Conservation (phyloP, 208 protist genomes). For the Tritrichomonas musculus region DNA sequence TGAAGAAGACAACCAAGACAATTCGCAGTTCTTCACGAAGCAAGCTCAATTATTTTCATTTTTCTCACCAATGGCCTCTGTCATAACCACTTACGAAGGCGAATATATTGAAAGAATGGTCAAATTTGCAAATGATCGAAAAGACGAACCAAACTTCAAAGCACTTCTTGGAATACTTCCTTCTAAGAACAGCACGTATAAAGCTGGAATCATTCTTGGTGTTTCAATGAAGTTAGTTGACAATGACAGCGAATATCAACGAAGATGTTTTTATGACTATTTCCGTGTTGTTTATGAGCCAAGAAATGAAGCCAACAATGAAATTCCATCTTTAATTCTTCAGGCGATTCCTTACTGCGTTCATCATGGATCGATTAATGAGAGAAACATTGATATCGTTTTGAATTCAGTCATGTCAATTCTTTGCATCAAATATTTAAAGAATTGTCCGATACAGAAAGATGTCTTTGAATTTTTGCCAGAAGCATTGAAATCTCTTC, state of each 20-base stretch:
- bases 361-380: neutral
- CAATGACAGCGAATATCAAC: neutral
- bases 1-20: too few species aligned
- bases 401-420: neutral
- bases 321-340: neutral
- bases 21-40: neutral
- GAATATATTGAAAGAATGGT: neutral
- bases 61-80: neutral
- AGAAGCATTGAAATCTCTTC: neutral
- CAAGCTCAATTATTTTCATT: neutral
- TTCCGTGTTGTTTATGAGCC: too few species aligned
- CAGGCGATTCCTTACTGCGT: neutral
- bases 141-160: neutral
- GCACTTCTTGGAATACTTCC: neutral
- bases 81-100: neutral
- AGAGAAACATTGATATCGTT: neutral
- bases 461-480: too few species aligned
- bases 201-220: neutral
- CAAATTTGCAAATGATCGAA: neutral
- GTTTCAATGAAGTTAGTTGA: neutral
- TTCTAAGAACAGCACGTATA: neutral
- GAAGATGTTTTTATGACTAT: neutral
- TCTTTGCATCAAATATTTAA: too few species aligned
- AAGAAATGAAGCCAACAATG: neutral
- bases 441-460: too few species aligned